Evolutionary conservation across 345 rosid genomes (phyloP).

Genomic region (Hypericum perforatum): DNA sequence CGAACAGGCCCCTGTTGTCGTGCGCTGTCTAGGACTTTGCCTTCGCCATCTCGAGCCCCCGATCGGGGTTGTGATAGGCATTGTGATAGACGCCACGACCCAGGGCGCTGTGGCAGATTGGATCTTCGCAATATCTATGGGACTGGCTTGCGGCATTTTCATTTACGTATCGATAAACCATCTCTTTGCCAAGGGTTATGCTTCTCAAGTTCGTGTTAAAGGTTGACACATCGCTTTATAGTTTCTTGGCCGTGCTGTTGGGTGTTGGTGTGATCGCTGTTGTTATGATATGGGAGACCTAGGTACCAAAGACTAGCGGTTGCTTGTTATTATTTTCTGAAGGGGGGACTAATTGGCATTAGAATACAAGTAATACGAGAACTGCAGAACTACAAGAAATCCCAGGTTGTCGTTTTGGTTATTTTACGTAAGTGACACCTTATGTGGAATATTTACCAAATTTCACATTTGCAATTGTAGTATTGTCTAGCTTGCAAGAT

Average conservation of each 20-base stretch:
- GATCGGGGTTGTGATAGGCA: slow-evolving; percentile 62
- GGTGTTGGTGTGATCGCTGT: slow-evolving; percentile 58
- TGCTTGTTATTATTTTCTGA: too few relatives aligned
- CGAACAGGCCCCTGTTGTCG: slow-evolving; percentile 50
- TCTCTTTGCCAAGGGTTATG: slow-evolving; percentile 51
- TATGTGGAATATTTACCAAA: too few relatives aligned
- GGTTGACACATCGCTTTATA: slow-evolving; percentile 32
- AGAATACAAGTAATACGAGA: too few relatives aligned
- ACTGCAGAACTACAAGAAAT: too few relatives aligned
- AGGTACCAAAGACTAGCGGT: background rate
- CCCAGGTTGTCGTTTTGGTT: too few relatives aligned
- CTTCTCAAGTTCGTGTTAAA: slow-evolving; percentile 20
- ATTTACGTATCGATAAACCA: slow-evolving; percentile 67
- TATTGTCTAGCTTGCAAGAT: too few relatives aligned
- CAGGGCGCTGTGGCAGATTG: slow-evolving; percentile 64
- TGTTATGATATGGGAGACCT: slow-evolving; percentile 73
- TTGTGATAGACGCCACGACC: slow-evolving; percentile 59
- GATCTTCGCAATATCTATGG: slow-evolving; percentile 67
- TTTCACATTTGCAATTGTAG: too few relatives aligned
- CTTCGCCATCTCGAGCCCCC: slow-evolving; percentile 78
- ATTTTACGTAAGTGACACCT: too few relatives aligned
- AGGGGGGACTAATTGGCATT: too few relatives aligned
- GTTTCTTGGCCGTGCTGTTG: slow-evolving; percentile 45
- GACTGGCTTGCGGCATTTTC: slow-evolving; percentile 73
- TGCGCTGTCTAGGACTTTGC: slow-evolving; percentile 53